Evolutionary conservation across 768 basidiomycete genomes (phyloP).

Genomic region (Russula earlei): DNA sequence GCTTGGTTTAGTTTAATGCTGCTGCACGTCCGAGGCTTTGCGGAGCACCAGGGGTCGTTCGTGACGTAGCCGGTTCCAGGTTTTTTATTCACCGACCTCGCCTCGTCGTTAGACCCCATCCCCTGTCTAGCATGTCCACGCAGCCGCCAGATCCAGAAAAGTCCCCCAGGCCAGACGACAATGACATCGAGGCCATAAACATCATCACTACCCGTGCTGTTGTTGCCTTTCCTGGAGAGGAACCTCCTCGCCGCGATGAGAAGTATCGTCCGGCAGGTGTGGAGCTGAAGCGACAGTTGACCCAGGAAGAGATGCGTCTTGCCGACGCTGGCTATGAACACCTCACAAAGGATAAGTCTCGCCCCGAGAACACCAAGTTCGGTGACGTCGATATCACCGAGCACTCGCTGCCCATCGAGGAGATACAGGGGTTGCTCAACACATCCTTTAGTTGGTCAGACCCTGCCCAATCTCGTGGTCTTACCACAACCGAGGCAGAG

Average conservation of each 20-base stretch:
- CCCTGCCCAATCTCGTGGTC: constrained; percentile 40
- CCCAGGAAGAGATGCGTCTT: constrained; percentile 57
- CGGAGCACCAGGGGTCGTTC: neutral
- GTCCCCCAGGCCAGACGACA: constrained; percentile 7
- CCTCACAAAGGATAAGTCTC: constrained; percentile 37
- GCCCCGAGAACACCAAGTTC: constrained; percentile 25
- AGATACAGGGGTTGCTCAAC: constrained; percentile 33
- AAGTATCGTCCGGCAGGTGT: constrained; percentile 42
- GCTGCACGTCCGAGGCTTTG: too few relatives aligned
- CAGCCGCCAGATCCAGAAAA: constrained; percentile 12
- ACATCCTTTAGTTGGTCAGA: constrained; percentile 47
- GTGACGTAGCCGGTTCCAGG: neutral
- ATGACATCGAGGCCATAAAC: constrained; percentile 31
- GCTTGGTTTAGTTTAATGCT: too few relatives aligned
- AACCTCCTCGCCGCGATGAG: constrained; percentile 23
- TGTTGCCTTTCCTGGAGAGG: constrained; percentile 41
- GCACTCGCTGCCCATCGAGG: constrained; percentile 38
- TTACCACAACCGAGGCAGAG: constrained; percentile 44
- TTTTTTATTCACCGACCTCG: neutral
- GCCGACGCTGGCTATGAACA: constrained; percentile 63
- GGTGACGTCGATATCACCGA: constrained; percentile 50
- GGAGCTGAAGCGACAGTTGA: constrained; percentile 53
- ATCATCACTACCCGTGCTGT: constrained; percentile 35
- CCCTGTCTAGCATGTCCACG: constrained; percentile 4
- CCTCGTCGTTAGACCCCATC: neutral